Conservation (phyloP, 1,139 yeast genomes). For the Lodderomyces oxycetoniae region DNA sequence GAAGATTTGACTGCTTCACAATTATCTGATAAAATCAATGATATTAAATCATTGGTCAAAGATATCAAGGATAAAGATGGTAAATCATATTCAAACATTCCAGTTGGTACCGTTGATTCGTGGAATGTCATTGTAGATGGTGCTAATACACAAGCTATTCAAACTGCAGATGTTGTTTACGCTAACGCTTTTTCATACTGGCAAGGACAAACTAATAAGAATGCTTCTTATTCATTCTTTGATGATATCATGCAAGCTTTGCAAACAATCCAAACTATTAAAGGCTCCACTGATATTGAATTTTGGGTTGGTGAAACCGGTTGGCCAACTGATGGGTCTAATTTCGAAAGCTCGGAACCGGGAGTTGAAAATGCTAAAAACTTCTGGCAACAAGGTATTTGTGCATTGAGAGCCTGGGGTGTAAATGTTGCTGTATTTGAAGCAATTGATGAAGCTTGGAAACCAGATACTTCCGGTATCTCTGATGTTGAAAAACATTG, state of each 20-base stretch:
- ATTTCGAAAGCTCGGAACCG: slow-evolving; percentile 62
- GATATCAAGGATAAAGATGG: slow-evolving; percentile 76
- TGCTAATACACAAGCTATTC: slow-evolving; percentile 59
- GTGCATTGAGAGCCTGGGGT: slow-evolving; percentile 95
- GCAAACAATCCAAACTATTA: slow-evolving; percentile 75
- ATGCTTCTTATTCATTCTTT: slow-evolving; percentile 83
- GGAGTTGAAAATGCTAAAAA: slow-evolving; percentile 64
- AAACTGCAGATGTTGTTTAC: slow-evolving; percentile 77
- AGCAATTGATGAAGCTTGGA: slow-evolving; percentile 95
- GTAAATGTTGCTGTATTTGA: slow-evolving; percentile 87
- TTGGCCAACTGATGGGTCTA: slow-evolving; percentile 90
- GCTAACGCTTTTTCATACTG: slow-evolving; percentile 97
- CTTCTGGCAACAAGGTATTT: slow-evolving; percentile 84
- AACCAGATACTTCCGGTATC: slow-evolving; percentile 83
- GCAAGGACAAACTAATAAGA: slow-evolving; percentile 87
- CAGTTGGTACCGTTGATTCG: slow-evolving; percentile 92
- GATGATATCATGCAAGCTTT: slow-evolving; percentile 96
- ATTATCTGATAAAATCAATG: slow-evolving; percentile 59
- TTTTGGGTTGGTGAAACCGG: slow-evolving; percentile 99
- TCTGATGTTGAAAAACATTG: slow-evolving; percentile 85
- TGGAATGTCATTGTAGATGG: slow-evolving; percentile 91
- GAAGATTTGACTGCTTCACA: slow-evolving; percentile 66
- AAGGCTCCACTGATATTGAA: slow-evolving; percentile 77
- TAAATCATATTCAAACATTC: slow-evolving; percentile 61
- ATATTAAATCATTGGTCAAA: slow-evolving; percentile 52